Percentiles rank a stretch among this genome's conserved stretches.
phyloP scores from a whole-genome alignment of 2,329 filamentous ascomycete species.

The Sclerotiophoma versabilis region DNA sequence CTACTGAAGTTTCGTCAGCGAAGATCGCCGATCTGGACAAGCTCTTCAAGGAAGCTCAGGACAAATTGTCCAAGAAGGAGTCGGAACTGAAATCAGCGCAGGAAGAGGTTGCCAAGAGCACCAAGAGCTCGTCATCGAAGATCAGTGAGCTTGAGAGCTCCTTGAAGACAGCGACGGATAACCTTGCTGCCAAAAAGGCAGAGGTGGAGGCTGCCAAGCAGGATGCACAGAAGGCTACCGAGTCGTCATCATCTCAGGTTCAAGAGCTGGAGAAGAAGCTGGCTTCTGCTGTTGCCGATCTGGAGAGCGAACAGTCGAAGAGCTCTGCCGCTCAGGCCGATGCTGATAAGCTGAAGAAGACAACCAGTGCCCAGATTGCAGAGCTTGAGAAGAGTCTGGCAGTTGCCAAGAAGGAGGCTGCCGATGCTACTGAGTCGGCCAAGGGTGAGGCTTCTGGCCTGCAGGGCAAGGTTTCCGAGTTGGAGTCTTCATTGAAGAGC shows the following conservation, averaged over 20 bases:
- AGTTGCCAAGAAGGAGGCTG: constrained; percentile 22
- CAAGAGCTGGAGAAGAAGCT: constrained; percentile 24
- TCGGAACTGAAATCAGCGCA: constrained; percentile 31
- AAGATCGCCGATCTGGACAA: constrained; percentile 38
- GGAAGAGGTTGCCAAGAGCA: constrained; percentile 26
- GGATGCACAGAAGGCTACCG: constrained; percentile 25
- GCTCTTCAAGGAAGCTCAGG: constrained; percentile 26
- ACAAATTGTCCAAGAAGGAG: constrained; percentile 30
- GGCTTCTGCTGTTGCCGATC: constrained; percentile 3
- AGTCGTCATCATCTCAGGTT: constrained; percentile 17
- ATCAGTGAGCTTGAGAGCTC: constrained; percentile 30
- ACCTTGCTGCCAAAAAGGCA: constrained; percentile 31
- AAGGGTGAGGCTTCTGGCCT: constrained; percentile 28
- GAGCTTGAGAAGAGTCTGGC: constrained; percentile 32
- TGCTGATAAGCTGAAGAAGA: constrained; percentile 23
- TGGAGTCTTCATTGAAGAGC: constrained; percentile 32
- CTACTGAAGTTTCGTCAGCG: constrained; percentile 25
- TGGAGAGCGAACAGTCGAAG: constrained; percentile 17
- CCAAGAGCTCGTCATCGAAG: constrained; percentile 30
- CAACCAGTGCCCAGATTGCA: constrained; percentile 28
- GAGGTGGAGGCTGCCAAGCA: constrained; percentile 30
- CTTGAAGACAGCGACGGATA: constrained; percentile 32
- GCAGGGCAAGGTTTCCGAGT: constrained; percentile 24
- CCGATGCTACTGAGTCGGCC: constrained; percentile 23
- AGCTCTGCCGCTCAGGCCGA: constrained; percentile 26